Evolutionary conservation across 2,329 filamentous ascomycete species (phyloP), one percentile per base, ranked within the genome.

Genomic region (Sporothrix mexicana): DNA sequence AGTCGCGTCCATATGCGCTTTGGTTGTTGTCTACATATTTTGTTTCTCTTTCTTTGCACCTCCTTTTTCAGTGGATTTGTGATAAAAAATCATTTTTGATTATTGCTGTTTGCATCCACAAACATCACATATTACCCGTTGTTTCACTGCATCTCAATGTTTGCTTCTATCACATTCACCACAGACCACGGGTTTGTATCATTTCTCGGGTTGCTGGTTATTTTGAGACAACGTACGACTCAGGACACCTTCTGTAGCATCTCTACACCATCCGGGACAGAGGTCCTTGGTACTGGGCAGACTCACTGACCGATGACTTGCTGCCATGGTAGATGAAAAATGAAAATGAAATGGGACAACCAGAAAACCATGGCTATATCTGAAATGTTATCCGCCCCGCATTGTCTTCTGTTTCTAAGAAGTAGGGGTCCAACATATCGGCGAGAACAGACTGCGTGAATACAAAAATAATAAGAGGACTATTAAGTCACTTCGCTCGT

Each of bases 161-260:
- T 5, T 62, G 9, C 41, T 64, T 66, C 41, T 25, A 41, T 25
- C 61, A 64, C 61, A 47, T 47, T 9, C 36, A 30, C 36, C n/a
- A 57, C 67, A 69, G 49, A 45, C 67, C 51, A 57, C 36, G 51
- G 25, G 36, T 69, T 51, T 70, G 20, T 61, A 49, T 36, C 68
- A 41, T 6, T 25, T 70, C 23, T 70, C 41, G 7, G 30, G 30
- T 36, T 36, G 30, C 30, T 36, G 30, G 30, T 7, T 36, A 30
- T 49, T 4, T 20, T 20, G 36, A 7, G 10, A 30, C 23, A 30
- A 12, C 17, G 41, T 49, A n/a, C 61, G n/a, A 13, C 61, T 20
- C 41, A 25, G 41, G 15, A 47, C 30, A 43, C 4, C 23, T 57
- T 51, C 43, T 53, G 15, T 41, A 10, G 57, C 20, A 20, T 8